These are phyloP conservation scores for Bacterosira constricta DNA, from an alignment of 108 stramenopile species.

Conservation along the genomic window DNA sequence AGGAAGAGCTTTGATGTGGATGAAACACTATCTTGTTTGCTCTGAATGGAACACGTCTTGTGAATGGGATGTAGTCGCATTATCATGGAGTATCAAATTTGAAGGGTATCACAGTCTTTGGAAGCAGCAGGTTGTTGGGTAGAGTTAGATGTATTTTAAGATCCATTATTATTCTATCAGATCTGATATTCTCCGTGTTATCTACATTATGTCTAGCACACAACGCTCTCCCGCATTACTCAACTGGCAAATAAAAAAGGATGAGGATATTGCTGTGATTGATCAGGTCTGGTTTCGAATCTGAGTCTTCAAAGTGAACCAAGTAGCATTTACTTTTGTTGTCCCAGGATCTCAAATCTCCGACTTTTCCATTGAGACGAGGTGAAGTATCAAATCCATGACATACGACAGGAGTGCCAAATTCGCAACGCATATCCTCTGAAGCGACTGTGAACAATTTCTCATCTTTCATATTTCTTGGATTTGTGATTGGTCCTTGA, in stretches of 20 bases:
- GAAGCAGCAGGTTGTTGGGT: background rate
- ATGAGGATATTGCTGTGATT: too few species aligned
- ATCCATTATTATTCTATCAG: too few species aligned
- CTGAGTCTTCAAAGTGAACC: too few species aligned
- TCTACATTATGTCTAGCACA: too few species aligned
- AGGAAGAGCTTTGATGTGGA: conserved; percentile 28
- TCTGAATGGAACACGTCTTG: background rate
- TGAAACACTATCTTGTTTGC: too few species aligned
- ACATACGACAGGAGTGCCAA: conserved; percentile 11
- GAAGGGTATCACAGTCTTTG: background rate
- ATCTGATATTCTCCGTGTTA: too few species aligned
- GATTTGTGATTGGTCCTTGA: conserved; percentile 9
- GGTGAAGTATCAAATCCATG: background rate
- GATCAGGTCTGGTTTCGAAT: too few species aligned
- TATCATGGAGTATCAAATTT: background rate
- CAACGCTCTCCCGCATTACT: too few species aligned
- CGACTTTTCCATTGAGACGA: conserved; percentile 21
- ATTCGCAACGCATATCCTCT: background rate
- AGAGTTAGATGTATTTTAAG: background rate
- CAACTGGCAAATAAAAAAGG: too few species aligned
- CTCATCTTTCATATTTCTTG: background rate
- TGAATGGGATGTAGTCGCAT: background rate
- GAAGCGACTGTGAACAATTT: background rate
- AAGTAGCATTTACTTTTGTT: too few species aligned
- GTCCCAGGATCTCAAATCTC: too few species aligned